Percentiles rank a stretch among this genome's conserved stretches.
Conservation (phyloP, 768 basidiomycete species). For the Kwoniella shandongensis region DNA sequence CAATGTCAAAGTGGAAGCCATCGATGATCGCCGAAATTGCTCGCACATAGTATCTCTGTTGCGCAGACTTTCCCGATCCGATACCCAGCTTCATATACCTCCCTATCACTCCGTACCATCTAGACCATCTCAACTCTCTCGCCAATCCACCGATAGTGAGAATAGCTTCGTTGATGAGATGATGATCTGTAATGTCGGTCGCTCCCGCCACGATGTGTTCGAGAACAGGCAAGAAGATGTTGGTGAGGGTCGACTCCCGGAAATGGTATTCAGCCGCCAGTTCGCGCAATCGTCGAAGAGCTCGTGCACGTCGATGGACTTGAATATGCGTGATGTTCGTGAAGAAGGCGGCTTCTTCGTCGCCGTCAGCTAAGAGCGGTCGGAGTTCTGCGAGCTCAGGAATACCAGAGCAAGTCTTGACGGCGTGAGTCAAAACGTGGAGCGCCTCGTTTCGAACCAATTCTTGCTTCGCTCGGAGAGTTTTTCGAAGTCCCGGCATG, state of each 20-base stretch:
- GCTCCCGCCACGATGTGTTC: constrained; percentile 72
- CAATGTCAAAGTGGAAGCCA: constrained; percentile 76
- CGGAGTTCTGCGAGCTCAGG: constrained; percentile 72
- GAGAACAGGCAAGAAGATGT: constrained; percentile 83
- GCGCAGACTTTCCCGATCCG: constrained; percentile 60
- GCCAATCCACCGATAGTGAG: constrained; percentile 73
- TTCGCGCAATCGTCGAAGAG: constrained; percentile 79
- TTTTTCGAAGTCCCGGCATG: constrained; percentile 75
- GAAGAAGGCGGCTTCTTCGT: constrained; percentile 95
- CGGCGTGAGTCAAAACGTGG: constrained; percentile 71
- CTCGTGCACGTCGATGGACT: constrained; percentile 80
- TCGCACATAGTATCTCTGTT: constrained; percentile 79
- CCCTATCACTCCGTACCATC: constrained; percentile 76
- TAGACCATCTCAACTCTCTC: constrained; percentile 73
- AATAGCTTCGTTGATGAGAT: constrained; percentile 87
- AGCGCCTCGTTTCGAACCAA: constrained; percentile 82
- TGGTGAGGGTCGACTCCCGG: constrained; percentile 68
- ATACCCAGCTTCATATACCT: constrained; percentile 68
- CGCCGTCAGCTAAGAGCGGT: constrained; percentile 75
- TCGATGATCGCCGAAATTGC: constrained; percentile 80
- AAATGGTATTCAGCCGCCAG: constrained; percentile 67
- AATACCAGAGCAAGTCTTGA: constrained; percentile 65
- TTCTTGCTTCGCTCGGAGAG: constrained; percentile 75
- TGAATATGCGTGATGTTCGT: constrained; percentile 94
- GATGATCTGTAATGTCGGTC: constrained; percentile 64